Conservation (phyloP, 2,329 filamentous ascomycete genomes). For the Ophiostoma ips region DNA sequence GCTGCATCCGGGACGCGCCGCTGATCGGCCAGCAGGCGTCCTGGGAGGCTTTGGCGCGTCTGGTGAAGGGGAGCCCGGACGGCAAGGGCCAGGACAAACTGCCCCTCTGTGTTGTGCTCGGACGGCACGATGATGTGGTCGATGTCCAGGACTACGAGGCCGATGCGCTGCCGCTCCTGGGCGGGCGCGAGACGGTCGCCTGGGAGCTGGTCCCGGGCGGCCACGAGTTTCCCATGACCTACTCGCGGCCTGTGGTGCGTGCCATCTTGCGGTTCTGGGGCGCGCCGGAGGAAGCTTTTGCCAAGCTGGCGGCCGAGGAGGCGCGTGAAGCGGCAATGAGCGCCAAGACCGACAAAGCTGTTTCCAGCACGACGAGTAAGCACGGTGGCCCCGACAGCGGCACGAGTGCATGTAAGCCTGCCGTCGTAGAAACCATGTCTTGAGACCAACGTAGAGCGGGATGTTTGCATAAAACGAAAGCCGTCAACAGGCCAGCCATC, state of each 20-base stretch:
- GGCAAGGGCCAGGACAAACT: slow-evolving; percentile 14
- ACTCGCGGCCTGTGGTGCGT: slow-evolving; percentile 28
- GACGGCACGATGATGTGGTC: slow-evolving; percentile 37
- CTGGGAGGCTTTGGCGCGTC: slow-evolving; percentile 32
- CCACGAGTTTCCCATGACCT: slow-evolving; percentile 52
- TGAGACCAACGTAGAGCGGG: not conserved
- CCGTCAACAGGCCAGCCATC: too few relatives aligned
- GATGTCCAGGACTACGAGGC: slow-evolving; percentile 32
- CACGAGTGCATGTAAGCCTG: not conserved
- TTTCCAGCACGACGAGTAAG: too few relatives aligned
- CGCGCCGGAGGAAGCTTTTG: slow-evolving; percentile 1
- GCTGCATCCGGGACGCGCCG: slow-evolving; percentile 39
- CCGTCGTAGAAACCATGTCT: too few relatives aligned
- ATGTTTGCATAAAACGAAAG: not conserved
- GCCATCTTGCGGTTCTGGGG: slow-evolving; percentile 36
- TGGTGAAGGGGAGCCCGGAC: slow-evolving; percentile 12
- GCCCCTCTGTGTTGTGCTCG: slow-evolving; percentile 39
- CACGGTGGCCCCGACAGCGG: not conserved
- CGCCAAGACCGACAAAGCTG: not conserved
- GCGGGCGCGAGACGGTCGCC: slow-evolving; percentile 27
- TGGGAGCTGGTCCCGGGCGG: slow-evolving; percentile 39
- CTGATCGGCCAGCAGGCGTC: slow-evolving; percentile 37
- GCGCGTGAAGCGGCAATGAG: slow-evolving; percentile 6
- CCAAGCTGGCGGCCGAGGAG: slow-evolving; percentile 2
- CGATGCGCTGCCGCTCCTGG: slow-evolving; percentile 36